Percentiles rank a stretch among this genome's conserved stretches.
Evolutionary conservation across 176 grass and related monocot genomes (phyloP).

Genomic region (Rhynchospora pubera): DNA sequence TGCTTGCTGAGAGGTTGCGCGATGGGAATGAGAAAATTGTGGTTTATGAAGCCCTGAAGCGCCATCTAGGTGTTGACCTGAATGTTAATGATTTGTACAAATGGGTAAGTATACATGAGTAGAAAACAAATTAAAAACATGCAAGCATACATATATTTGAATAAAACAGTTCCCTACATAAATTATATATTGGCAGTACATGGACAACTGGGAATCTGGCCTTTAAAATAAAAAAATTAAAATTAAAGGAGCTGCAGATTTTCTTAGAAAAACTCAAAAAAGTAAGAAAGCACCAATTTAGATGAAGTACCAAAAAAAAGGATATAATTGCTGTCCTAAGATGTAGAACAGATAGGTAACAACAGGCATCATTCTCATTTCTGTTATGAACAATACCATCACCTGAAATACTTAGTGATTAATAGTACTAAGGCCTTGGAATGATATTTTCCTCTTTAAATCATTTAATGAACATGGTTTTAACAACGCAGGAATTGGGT

Average conservation of each 20-base stretch:
- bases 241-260: neutral
- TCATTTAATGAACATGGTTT: conserved; percentile 16
- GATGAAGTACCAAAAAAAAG: neutral
- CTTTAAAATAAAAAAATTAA: neutral
- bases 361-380: neutral
- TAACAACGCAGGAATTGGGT: conserved; percentile 44
- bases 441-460: conserved; percentile 6
- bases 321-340: neutral
- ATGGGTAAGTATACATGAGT: conserved; percentile 29
- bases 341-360: neutral
- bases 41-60: conserved; percentile 67
- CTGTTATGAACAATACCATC: neutral
- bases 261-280: neutral
- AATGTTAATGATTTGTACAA: conserved; percentile 54
- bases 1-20: conserved; percentile 88
- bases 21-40: conserved; percentile 79
- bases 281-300: neutral
- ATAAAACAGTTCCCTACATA: neutral
- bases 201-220: neutral
- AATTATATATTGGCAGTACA: neutral
- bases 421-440: neutral
- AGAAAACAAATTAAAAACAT: neutral
- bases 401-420: neutral
- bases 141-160: neutral
- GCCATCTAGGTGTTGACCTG: conserved; percentile 46